Conservation (phyloP, 805 yeast genomes). For the Metschnikowia lochheadii region DNA sequence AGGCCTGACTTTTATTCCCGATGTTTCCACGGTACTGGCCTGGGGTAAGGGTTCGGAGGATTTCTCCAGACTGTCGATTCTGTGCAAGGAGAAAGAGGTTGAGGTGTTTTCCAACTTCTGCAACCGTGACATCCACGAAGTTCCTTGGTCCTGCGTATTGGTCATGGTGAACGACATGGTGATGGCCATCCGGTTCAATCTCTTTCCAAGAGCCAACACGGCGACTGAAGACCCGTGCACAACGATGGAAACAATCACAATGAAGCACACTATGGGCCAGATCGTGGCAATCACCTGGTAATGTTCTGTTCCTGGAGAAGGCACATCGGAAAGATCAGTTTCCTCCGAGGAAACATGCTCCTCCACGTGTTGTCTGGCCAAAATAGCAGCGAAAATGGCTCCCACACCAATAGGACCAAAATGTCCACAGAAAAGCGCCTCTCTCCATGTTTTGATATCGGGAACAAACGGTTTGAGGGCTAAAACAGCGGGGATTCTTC, state of each 20-base stretch:
- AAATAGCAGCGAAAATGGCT: conserved; percentile 77
- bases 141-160: conserved; percentile 50
- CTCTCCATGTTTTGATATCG: conserved; percentile 87
- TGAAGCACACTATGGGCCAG: conserved; percentile 64
- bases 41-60: conserved; percentile 23
- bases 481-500: conserved; percentile 81
- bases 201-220: conserved; percentile 52
- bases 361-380: conserved; percentile 72
- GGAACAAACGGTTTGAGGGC: conserved; percentile 75
- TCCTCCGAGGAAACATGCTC: conserved; percentile 44
- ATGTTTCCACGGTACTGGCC: conserved; percentile 51
- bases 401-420: conserved; percentile 97
- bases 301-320: conserved; percentile 45
- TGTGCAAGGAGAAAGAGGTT: conserved; percentile 74
- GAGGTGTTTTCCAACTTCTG: conserved; percentile 73
- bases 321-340: conserved; percentile 53
- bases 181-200: conserved; percentile 86
- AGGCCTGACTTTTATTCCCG: conserved; percentile 62
- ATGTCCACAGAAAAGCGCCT: conserved; percentile 90
- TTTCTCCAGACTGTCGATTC: conserved; percentile 59
- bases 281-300: conserved; percentile 58
- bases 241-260: conserved; percentile 74
- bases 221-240: conserved; percentile 80
- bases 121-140: conserved; percentile 80
- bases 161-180: conserved; percentile 78